These are phyloP conservation scores for Fusarium musae DNA, from an alignment of 2,329 filamentous ascomycete species.

Conservation along the genomic window DNA sequence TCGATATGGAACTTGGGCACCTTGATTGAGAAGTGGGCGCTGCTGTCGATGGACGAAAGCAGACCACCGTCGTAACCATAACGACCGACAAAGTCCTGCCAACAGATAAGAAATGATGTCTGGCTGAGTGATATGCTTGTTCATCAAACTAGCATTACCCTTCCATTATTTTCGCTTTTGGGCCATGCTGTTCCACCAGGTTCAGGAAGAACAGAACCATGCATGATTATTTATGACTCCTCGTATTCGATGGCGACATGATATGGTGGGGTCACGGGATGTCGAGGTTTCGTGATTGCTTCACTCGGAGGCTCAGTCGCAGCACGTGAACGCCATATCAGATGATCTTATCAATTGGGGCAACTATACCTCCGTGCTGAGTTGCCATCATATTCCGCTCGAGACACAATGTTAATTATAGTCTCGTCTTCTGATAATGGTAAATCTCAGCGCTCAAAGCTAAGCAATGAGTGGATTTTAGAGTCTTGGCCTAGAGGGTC, in stretches of 20 bases:
- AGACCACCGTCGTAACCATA: neutral
- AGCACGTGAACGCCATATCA: neutral
- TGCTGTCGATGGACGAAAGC: neutral
- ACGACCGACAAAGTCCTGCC: neutral
- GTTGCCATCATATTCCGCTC: neutral
- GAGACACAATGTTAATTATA: neutral
- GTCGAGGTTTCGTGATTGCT: neutral
- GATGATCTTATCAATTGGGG: neutral
- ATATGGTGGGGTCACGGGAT: neutral
- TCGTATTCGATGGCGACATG: neutral
- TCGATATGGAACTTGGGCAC: neutral
- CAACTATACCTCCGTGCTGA: too few relatives aligned
- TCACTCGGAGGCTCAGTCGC: neutral
- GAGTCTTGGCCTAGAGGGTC: neutral
- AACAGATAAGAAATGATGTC: too few relatives aligned
- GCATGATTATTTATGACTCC: neutral
- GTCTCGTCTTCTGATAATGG: neutral
- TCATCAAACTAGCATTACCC: neutral
- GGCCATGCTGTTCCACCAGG: neutral
- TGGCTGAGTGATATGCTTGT: too few relatives aligned
- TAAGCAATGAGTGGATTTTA: neutral
- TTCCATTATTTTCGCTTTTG: neutral
- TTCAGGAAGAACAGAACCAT: neutral
- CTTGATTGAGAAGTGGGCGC: constrained; percentile 1
- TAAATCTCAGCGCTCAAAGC: neutral